Evolutionary conservation across 805 yeast species (phyloP).

Genomic region (Ogataea nonfermentans): DNA sequence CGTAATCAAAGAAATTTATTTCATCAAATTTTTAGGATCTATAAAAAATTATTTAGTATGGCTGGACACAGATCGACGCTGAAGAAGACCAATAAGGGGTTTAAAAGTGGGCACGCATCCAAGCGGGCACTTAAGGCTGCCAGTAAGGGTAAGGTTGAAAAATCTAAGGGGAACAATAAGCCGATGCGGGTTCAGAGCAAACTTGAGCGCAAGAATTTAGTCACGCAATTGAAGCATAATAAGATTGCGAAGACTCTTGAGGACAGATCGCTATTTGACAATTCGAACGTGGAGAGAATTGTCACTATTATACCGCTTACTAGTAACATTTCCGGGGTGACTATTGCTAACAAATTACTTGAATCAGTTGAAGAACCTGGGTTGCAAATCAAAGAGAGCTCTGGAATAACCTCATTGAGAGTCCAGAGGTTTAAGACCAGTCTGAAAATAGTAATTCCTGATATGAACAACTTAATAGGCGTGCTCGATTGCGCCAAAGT

Average conservation of each 20-base stretch:
- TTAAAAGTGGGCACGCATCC: constrained; percentile 87
- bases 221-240: constrained; percentile 71
- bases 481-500: constrained; percentile 84
- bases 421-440: constrained; percentile 71
- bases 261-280: constrained; percentile 63
- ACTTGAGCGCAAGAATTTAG: constrained; percentile 70
- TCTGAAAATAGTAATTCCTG: constrained; percentile 72
- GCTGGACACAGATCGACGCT: constrained; percentile 84
- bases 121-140: constrained; percentile 82
- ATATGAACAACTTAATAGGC: constrained; percentile 59
- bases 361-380: constrained; percentile 37
- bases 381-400: constrained; percentile 35
- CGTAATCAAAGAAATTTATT: constrained; percentile 8
- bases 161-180: constrained; percentile 40
- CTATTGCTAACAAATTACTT: constrained; percentile 53
- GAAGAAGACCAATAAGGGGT: constrained; percentile 83
- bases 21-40: constrained; percentile 12
- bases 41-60: constrained; percentile 35
- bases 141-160: constrained; percentile 86
- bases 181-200: constrained; percentile 41
- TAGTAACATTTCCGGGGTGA: constrained; percentile 57
- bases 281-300: constrained; percentile 75
- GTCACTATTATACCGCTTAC: constrained; percentile 80
- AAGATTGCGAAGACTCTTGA: constrained; percentile 63
- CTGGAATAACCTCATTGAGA: constrained; percentile 51